These are phyloP conservation scores for Beauveria scarabaeidicola DNA, from an alignment of 2,329 filamentous ascomycete genomes.

Conservation along the genomic window DNA sequence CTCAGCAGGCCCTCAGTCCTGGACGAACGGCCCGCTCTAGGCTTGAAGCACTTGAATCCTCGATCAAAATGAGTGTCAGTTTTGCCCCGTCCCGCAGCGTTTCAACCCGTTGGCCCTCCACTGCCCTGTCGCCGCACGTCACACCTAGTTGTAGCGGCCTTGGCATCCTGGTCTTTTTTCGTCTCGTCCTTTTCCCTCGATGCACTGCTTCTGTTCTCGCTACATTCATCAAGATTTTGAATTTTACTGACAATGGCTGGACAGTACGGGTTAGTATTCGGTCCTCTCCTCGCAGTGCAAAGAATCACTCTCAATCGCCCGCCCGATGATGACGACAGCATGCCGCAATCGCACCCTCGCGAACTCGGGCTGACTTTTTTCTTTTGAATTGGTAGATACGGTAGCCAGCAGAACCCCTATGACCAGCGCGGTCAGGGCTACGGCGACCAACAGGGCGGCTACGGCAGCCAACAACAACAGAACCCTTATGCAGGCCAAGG, in stretches of 20 bases:
- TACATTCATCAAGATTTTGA: background rate
- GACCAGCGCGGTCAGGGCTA: slow-evolving; percentile 33
- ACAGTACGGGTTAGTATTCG: slow-evolving; percentile 47
- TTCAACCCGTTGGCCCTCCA: slow-evolving; percentile 14
- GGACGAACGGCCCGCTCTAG: slow-evolving; percentile 3
- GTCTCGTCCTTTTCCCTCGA: slow-evolving; percentile 16
- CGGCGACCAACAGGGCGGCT: slow-evolving; percentile 1
- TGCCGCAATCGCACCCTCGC: background rate
- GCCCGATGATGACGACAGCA: background rate
- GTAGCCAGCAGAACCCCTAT: slow-evolving; percentile 47
- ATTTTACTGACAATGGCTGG: slow-evolving; percentile 21
- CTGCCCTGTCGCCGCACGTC: background rate
- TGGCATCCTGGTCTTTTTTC: slow-evolving; percentile 4
- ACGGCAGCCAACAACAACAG: slow-evolving; percentile 7
- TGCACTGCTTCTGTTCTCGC: background rate
- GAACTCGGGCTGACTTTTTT: background rate
- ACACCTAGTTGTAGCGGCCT: background rate
- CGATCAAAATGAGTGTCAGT: slow-evolving; percentile 24
- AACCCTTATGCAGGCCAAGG: slow-evolving; percentile 8
- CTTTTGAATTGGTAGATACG: slow-evolving; percentile 36
- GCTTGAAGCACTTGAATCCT: background rate
- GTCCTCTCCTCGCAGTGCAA: background rate
- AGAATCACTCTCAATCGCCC: background rate
- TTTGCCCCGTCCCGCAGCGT: slow-evolving; percentile 14
- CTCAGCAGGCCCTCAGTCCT: background rate